These are phyloP conservation scores for Rubus idaeus DNA, from an alignment of 306 rosid species.

Conservation along the genomic window DNA sequence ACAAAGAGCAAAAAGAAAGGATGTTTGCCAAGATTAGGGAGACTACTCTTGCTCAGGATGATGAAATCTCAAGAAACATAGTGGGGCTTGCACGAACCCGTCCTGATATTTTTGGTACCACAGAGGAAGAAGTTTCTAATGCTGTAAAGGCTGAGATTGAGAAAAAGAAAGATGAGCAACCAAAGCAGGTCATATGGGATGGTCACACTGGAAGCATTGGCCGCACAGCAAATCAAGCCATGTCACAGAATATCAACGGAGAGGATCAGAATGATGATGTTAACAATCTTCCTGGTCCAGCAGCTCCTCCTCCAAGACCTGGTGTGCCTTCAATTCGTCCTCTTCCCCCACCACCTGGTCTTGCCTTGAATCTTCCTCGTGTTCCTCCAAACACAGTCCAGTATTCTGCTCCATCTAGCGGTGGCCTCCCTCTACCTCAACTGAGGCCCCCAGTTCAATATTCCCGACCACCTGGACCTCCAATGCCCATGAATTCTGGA, in stretches of 20 bases:
- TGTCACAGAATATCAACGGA: conserved; percentile 69
- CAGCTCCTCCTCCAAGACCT: conserved; percentile 87
- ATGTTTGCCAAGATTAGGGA: conserved; percentile 99
- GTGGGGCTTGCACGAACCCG: conserved; percentile 94
- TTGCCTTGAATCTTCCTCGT: conserved; percentile 89
- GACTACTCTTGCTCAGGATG: conserved; percentile 95
- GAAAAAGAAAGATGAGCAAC: conserved; percentile 92
- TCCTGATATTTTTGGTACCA: conserved; percentile 97
- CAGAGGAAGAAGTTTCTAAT: conserved; percentile 96
- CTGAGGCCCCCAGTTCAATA: conserved; percentile 64
- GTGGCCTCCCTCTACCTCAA: conserved; percentile 56
- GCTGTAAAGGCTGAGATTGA: conserved; percentile 98
- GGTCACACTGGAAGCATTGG: conserved; percentile 98
- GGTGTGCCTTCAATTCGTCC: conserved; percentile 80
- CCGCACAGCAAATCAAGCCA: conserved; percentile 90
- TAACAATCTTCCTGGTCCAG: conserved; percentile 79
- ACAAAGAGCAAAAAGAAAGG: conserved; percentile 92
- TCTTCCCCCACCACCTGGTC: conserved; percentile 92
- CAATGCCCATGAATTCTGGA: conserved; percentile 62
- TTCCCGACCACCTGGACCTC: conserved; percentile 68
- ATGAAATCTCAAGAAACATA: conserved; percentile 78
- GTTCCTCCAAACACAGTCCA: conserved; percentile 52
- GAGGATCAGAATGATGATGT: conserved; percentile 64
- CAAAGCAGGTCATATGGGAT: conserved; percentile 99
- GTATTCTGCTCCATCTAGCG: conserved; percentile 57